Base-by-base conservation (phyloP, 78 protist genomes). In the Tieghemostelium lacteum region DNA sequence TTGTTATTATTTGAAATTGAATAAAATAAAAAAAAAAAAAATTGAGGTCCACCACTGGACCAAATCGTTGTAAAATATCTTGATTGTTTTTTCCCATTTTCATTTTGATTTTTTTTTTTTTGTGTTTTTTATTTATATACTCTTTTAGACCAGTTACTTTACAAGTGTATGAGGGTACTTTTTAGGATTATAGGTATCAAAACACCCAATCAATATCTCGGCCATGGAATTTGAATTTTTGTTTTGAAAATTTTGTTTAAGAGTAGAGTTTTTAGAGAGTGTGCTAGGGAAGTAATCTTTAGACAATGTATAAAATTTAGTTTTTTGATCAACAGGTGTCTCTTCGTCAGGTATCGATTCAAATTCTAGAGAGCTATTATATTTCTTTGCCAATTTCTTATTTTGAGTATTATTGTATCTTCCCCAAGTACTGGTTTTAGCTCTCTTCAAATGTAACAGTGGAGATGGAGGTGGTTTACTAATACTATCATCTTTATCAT, bases 121-220 rank as follows among this genome's bases (percentile, higher is more conserved):
- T n/a, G n/a, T n/a, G n/a, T n/a, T n/a, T n/a, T n/a, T n/a, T n/a
- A n/a, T n/a, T n/a, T n/a, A n/a, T n/a, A n/a, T n/a, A n/a, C n/a
- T n/a, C n/a, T n/a, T n/a, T n/a, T n/a, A n/a, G n/a, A n/a, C n/a
- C n/a, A n/a, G n/a, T n/a, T n/a, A n/a, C n/a, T n/a, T n/a, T n/a
- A n/a, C n/a, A n/a, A n/a, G n/a, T n/a, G n/a, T 60, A 20, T 61
- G 31, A 12, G 67, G 67, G 17, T 31, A 61, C 36, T 61, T 61
- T 61, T 61, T 61, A 0, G 67, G 67, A 33, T 61, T 61, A 16
- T 61, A 61, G 3, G 67, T 28, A 61, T 61, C 67, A 31, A 61
- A 61, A 16, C 67, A 61, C 12, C 67, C 29, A 16, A 61, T 29
- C 17, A 61, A 14, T 61, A 61, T 39, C 26, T 39, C 31, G 2